Evolutionary conservation across 2,329 filamentous ascomycete genomes (phyloP).

Genomic region (Biscogniauxia mediterranea): DNA sequence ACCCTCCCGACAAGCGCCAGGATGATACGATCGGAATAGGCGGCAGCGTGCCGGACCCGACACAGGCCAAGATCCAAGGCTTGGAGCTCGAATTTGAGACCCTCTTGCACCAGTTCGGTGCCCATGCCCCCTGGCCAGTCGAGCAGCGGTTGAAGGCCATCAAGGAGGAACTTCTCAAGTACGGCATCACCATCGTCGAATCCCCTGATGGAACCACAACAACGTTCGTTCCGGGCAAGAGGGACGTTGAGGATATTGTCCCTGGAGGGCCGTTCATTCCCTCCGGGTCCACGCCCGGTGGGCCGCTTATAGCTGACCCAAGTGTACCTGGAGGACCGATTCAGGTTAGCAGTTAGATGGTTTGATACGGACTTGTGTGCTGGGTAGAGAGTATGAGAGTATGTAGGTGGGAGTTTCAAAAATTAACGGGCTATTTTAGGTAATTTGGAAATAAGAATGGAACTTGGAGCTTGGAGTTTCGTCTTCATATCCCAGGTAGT

Average conservation of each 20-base stretch:
- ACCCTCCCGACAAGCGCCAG: conserved; percentile 15
- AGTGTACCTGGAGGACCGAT: conserved; percentile 31
- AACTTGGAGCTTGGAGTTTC: too few relatives aligned
- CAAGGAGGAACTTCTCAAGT: conserved; percentile 31
- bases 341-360: conserved; percentile 19
- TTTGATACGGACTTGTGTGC: background rate
- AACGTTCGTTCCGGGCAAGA: conserved; percentile 32
- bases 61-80: conserved; percentile 26
- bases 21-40: conserved; percentile 10
- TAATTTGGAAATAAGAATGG: too few relatives aligned
- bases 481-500: too few relatives aligned
- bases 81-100: conserved; percentile 31
- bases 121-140: conserved; percentile 20
- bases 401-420: background rate
- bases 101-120: conserved; percentile 26
- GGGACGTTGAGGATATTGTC: conserved; percentile 18
- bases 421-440: background rate
- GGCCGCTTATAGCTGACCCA: conserved; percentile 29
- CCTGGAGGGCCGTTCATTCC: conserved; percentile 34
- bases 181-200: conserved; percentile 36
- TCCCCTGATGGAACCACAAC: conserved; percentile 36
- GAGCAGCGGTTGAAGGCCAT: conserved; percentile 25
- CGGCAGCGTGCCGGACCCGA: conserved; percentile 17
- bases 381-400: background rate
- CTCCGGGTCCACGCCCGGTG: conserved; percentile 26